Percentiles rank a stretch among this genome's conserved stretches.
These are phyloP conservation scores for Corniculantispora saksenae DNA, from an alignment of 2,329 filamentous ascomycete species.

Conservation along the genomic window DNA sequence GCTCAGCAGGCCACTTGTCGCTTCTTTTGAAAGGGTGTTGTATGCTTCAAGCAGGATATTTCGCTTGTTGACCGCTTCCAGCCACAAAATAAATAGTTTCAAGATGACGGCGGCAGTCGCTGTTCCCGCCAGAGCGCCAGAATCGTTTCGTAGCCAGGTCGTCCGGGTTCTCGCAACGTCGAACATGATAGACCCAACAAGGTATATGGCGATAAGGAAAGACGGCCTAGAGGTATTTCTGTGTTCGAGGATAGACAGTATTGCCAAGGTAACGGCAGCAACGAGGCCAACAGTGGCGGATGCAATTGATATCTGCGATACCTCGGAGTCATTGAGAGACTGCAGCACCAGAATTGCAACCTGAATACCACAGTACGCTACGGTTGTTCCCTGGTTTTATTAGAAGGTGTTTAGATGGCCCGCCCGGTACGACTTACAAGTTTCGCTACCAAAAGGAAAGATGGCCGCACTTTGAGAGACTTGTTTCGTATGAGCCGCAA, in stretches of 20 bases:
- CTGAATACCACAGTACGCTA: neutral
- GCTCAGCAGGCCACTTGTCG: neutral
- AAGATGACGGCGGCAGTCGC: neutral
- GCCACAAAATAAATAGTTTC: neutral
- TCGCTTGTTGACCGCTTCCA: neutral
- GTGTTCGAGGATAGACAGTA: constrained; percentile 2
- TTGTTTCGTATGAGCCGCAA: neutral
- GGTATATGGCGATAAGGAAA: constrained; percentile 3
- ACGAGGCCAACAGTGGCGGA: neutral
- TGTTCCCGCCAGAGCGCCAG: neutral
- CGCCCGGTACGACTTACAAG: neutral
- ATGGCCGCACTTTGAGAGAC: neutral
- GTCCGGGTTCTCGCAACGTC: constrained; percentile 11
- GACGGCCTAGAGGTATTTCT: constrained; percentile 10
- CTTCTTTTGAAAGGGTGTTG: neutral
- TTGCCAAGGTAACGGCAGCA: neutral
- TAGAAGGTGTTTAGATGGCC: neutral
- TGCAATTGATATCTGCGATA: neutral
- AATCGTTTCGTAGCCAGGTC: neutral
- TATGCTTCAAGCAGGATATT: neutral
- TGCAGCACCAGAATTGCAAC: constrained; percentile 1
- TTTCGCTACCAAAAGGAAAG: neutral
- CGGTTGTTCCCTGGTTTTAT: neutral
- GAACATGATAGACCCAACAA: constrained; percentile 5
- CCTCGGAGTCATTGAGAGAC: neutral